Evolutionary conservation across 163 green algal genomes (phyloP), one percentile per base, ranked within the genome.

Genomic region (Chloromonas sp.): DNA sequence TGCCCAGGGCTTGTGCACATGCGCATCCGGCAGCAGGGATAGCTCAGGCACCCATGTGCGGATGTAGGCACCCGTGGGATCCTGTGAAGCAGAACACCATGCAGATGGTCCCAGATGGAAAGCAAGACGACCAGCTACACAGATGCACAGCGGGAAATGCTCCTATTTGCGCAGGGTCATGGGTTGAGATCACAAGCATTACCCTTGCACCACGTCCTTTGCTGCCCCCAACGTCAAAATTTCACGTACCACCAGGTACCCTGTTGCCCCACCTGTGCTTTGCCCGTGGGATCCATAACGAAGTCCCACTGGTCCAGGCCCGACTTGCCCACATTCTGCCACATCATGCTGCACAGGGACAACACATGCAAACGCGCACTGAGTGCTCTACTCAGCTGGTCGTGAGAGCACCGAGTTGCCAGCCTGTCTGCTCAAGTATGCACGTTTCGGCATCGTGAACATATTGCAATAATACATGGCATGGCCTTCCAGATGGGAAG

Each of bases 291-390:
- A 70, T 87, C 81, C 81, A 95, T 78, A 0, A 86, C 91, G 82
- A 94, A 94, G 85, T 94, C 91, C 92, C 92, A 95, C 84, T 95
- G 92, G 84, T 96, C 93, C 61, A 91, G 81, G 36, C 87, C 86
- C 14, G 61, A 84, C 84, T 91, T 91, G 79, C 92, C 94, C 0
- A 91, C 93, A 83, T 95, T 96, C 82, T 96, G 92, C 94, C 93
- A 95, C 94, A 97, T 97, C 94, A 96, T 96, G 60, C 61, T 82
- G 79, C 79, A 71, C 1, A 14, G 14, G 66, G 8, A 76, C 11
- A 8, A 76, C 66, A 36, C 36, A 36, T 36, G 36, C 36, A 36
- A 36, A 36, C 36, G 36, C 36, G 36, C 36, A 36, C 36, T 36
- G 36, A 36, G 36, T 36, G 36, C 36, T 36, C 36, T 36, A 36